Conservation (phyloP, 441 rosid species). For the Macaranga tanarius region DNA sequence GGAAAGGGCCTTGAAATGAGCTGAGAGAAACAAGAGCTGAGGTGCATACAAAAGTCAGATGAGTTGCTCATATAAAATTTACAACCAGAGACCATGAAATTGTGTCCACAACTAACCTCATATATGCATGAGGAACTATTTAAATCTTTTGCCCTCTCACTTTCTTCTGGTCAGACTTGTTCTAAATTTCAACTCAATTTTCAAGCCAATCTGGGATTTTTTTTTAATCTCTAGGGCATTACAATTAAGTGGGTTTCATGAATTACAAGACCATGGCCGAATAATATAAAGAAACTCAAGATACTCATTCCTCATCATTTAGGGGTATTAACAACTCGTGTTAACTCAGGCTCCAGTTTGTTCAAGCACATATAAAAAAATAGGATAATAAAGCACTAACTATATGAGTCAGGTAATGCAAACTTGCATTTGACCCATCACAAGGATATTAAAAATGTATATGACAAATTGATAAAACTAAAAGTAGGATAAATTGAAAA, state of each 20-base stretch:
- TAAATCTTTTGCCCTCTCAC: neutral
- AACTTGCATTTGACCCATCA: neutral
- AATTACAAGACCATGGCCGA: neutral
- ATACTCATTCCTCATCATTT: neutral
- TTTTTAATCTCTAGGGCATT: neutral
- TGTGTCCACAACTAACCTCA: neutral
- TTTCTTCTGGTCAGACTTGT: neutral
- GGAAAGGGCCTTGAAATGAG: neutral
- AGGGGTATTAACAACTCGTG: neutral
- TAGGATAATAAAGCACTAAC: neutral
- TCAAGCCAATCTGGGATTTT: neutral
- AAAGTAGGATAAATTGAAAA: neutral
- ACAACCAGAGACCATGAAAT: neutral
- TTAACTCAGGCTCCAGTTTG: neutral
- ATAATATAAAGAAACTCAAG: neutral
- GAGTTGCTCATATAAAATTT: neutral
- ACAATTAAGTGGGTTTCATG: neutral
- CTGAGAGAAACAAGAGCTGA: neutral
- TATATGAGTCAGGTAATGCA: too few relatives aligned
- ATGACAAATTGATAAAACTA: neutral
- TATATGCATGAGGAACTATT: neutral
- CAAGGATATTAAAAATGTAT: neutral
- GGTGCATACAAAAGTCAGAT: neutral
- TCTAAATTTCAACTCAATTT: slow-evolving; percentile 6
- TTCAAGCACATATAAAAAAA: neutral